Evolutionary conservation across 2,329 filamentous ascomycete species (phyloP), one percentile per base, ranked within the genome.

Genomic region (Microsporum canis): DNA sequence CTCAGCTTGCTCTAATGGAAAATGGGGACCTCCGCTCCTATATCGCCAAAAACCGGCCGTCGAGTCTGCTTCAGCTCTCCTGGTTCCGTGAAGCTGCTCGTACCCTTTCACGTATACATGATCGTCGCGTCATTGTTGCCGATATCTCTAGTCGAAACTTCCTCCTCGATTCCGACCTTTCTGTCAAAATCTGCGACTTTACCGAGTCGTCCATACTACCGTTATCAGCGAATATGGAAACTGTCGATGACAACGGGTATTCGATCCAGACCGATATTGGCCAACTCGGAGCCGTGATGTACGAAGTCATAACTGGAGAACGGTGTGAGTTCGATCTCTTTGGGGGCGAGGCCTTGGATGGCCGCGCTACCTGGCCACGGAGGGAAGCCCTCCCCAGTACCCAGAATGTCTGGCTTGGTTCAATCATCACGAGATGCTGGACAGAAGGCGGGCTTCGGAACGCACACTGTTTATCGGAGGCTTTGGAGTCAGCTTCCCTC

Each of bases 211-310:
- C 43, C 7, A 23, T 39, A 31, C 17, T 61, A 6, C 53, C 60
- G 3, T 23, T 58, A 3, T 64, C 68, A 56, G 59, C 62, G 17
- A 36, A 67, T 62, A 70, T 73, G 63, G 63, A 69, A 12, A 62
- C 62, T 7, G 64, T 63, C 10, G 66, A 71, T 60, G 67, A 71
- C 34, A 61, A 64, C 43, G 69, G 68, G 31, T 71, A 65, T 59
- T 67, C 67, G 0, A 65, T 67, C 12, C 63, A 65, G 27, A 70
- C 65, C 12, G 69, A 73, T 61, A 68, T 74, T 57, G 69, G 68
- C 1, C 66, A 67, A 29, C 65, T 73, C 23, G 70, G 69, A 5
- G 63, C 66, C 33, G 70, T 72, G 14, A 69, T 71, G 34, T 73
- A 68, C 58, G 66, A 71, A 61, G 62, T 72, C 17, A 58, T 68